phyloP scores from a whole-genome alignment of 2,329 filamentous ascomycete species.

The Dothistroma septosporum region DNA sequence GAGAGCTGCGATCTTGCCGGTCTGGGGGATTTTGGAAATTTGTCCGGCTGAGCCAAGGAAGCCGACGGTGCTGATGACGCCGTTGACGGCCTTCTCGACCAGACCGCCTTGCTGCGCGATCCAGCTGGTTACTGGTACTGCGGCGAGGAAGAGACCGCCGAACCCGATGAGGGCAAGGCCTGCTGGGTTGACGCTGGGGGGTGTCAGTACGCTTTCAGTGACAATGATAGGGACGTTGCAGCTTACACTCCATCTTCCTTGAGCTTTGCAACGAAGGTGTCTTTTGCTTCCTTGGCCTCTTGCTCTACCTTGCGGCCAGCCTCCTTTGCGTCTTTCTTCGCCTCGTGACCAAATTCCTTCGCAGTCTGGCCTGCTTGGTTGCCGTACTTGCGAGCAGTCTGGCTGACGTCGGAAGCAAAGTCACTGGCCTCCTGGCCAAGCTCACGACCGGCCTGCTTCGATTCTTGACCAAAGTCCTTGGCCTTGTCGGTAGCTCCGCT shows the following conservation, averaged over 20 bases:
- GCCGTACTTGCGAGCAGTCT: slow-evolving; percentile 1
- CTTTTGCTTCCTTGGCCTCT: slow-evolving; percentile 9
- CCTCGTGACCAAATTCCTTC: neutral
- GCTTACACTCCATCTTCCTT: slow-evolving; percentile 30
- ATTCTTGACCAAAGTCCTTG: neutral
- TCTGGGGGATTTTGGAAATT: slow-evolving; percentile 17
- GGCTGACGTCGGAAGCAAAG: neutral
- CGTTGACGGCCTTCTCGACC: slow-evolving; percentile 28
- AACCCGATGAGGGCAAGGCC: slow-evolving; percentile 27
- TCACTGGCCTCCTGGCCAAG: neutral
- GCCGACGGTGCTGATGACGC: slow-evolving; percentile 22
- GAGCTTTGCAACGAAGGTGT: slow-evolving; percentile 19
- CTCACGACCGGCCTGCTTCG: neutral
- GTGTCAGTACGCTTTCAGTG: neutral
- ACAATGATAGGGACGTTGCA: neutral
- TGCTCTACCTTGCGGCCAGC: neutral
- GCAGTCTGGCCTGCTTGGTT: slow-evolving; percentile 4
- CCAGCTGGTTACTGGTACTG: slow-evolving; percentile 29
- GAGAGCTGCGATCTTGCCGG: slow-evolving; percentile 29
- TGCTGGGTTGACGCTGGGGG: slow-evolving; percentile 22
- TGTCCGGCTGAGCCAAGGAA: slow-evolving; percentile 25
- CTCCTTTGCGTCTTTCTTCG: neutral
- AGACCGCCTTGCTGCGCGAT: slow-evolving; percentile 26
- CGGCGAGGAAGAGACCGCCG: slow-evolving; percentile 30
- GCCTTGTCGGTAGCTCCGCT: neutral